phyloP scores from a whole-genome alignment of 306 rosid species.

The Neltuma alba region DNA sequence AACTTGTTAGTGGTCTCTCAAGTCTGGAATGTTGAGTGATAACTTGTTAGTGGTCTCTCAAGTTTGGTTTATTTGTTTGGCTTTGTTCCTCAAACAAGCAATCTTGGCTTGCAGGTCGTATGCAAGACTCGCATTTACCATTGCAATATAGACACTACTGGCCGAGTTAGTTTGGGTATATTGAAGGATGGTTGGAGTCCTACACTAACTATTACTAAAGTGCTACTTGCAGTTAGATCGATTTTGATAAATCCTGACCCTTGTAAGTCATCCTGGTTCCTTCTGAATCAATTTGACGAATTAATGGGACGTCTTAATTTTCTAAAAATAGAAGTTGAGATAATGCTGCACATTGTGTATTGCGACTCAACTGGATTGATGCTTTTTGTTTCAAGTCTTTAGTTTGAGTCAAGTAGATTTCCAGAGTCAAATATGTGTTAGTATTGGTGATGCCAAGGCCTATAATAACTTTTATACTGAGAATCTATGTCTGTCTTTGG shows the following conservation, averaged over 20 bases:
- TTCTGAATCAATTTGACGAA: not conserved
- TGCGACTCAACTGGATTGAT: not conserved
- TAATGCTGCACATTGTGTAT: not conserved
- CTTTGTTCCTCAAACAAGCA: constrained; percentile 12
- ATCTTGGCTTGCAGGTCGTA: constrained; percentile 57
- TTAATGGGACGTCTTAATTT: not conserved
- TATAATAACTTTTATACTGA: not conserved
- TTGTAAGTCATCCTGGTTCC: constrained; percentile 9
- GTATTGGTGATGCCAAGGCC: not conserved
- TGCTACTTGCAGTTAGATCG: too few relatives aligned
- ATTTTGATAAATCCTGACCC: too few relatives aligned
- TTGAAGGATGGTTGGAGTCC: constrained; percentile 96
- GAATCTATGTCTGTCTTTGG: too few relatives aligned
- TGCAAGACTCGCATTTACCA: constrained; percentile 89
- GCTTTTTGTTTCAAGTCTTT: not conserved
- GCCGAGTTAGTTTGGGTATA: constrained; percentile 66
- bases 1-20: too few relatives aligned
- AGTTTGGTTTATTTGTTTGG: not conserved
- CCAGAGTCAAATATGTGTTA: too few relatives aligned
- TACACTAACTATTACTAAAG: constrained; percentile 77
- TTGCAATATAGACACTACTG: constrained; percentile 75
- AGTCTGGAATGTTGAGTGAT: too few relatives aligned
- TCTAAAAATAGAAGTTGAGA: not conserved
- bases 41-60: not conserved
- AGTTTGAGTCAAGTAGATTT: not conserved